Evolutionary conservation across 805 yeast species (phyloP), one percentile per base, ranked within the genome.

Genomic region (Cyberlindnera petersonii): DNA sequence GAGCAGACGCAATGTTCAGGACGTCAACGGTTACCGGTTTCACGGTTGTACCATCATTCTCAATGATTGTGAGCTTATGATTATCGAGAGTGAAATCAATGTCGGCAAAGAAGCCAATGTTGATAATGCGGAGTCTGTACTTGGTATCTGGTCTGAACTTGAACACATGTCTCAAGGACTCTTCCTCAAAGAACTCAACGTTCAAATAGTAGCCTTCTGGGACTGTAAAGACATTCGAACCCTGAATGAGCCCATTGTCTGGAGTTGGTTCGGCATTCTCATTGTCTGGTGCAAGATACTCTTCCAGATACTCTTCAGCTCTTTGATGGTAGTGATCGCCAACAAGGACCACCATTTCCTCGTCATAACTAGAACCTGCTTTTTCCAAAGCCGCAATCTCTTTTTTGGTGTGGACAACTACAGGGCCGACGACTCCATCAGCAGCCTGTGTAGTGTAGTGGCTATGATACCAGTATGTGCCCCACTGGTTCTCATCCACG

Each of bases 381-480:
- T 23, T 26, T 15, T 16, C 30, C 33, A 60, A 59, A 14, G 65
- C 55, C 31, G 65, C 68, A 30, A 55, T 53, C 15, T 56, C 56
- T 14, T 60, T 66, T 35, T 48, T 48, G 3, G 60, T 50, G 35
- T 68, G 72, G n/a, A 76, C 62, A n/a, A 73, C 66, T 26, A 75
- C 48, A 1, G 77, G 76, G 1, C 80, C 81, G 14, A 61, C 61
- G 0, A 75, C 49, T 1, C 79, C 79, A 39, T 72, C 74, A 6
- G 69, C 63, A 39, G 67, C 61, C 44, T 74, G 75, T 1, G 72
- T 65, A 10, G 68, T 52, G 43, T 59, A 65, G 43, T 75, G 81
- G 3, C 78, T 67, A 48, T 75, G 82, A 53, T 74, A 75, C 81
- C 81, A 75, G 39, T 64, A 69, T 0, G 77, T 70, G 0, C 82